A percentile compares a stretch with the other conserved stretches of the same genome.
These are phyloP conservation scores for Waltergamsia citrina DNA, from an alignment of 2,329 filamentous ascomycete species.

Conservation along the genomic window DNA sequence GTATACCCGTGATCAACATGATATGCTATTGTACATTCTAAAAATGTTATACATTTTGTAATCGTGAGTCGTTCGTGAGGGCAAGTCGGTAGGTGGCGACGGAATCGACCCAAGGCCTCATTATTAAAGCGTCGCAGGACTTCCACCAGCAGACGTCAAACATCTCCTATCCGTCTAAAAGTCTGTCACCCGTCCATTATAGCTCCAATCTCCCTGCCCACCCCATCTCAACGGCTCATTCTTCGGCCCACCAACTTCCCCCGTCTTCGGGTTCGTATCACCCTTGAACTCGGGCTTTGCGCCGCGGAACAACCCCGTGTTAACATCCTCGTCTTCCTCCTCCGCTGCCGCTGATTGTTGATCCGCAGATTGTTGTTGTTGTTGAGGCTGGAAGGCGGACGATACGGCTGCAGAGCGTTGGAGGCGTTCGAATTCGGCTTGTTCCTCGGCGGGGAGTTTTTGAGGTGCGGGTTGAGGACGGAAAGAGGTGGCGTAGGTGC, in stretches of 20 bases:
- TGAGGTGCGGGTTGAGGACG: conserved; percentile 61
- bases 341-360: conserved; percentile 14
- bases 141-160: too few relatives aligned
- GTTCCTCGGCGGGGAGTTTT: conserved; percentile 77
- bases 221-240: conserved; percentile 94
- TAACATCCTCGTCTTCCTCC: conserved; percentile 35
- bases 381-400: conserved; percentile 27
- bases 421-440: conserved; percentile 83
- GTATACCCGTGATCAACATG: too few relatives aligned
- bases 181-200: conserved; percentile 89
- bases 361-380: conserved; percentile 5
- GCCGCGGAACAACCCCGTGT: conserved; percentile 58
- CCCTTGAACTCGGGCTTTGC: conserved; percentile 88
- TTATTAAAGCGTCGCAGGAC: too few relatives aligned
- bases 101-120: too few relatives aligned
- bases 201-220: conserved; percentile 70
- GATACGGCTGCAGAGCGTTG: conserved; percentile 52
- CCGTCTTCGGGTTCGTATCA: conserved; percentile 84
- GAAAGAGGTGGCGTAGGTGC: conserved; percentile 29
- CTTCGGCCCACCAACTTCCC: conserved; percentile 93
- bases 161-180: too few relatives aligned
- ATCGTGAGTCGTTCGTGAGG: too few relatives aligned
- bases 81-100: too few relatives aligned
- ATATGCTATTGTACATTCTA: too few relatives aligned
- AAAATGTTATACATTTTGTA: too few relatives aligned